phyloP scores from a whole-genome alignment of 2,329 filamentous ascomycete genomes.

The Truncatella angustata region DNA sequence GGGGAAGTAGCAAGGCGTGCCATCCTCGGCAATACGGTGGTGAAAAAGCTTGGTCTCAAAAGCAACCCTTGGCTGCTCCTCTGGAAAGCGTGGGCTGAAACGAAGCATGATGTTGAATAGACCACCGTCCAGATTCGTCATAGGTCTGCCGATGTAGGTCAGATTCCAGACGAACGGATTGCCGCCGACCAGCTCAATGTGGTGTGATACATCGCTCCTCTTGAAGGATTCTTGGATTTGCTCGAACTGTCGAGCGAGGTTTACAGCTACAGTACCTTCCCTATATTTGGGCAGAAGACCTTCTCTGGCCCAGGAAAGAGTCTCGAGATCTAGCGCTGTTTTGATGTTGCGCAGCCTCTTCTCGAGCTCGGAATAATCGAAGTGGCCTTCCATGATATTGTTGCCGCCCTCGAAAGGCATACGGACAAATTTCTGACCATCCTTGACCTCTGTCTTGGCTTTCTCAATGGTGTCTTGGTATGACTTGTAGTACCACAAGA shows the following conservation, averaged over 20 bases:
- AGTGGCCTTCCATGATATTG: slow-evolving; percentile 85
- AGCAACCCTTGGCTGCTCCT: slow-evolving; percentile 80
- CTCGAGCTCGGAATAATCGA: slow-evolving; percentile 75
- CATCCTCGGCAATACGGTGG: slow-evolving; percentile 77
- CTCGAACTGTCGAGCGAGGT: slow-evolving; percentile 79
- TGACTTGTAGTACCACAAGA: slow-evolving; percentile 93
- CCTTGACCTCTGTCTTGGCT: slow-evolving; percentile 61
- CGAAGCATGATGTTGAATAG: slow-evolving; percentile 78
- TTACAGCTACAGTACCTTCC: slow-evolving; percentile 75
- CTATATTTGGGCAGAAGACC: slow-evolving; percentile 62
- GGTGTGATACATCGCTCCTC: slow-evolving; percentile 67
- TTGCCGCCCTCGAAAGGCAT: slow-evolving; percentile 82
- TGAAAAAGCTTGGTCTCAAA: slow-evolving; percentile 85
- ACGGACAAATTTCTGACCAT: slow-evolving; percentile 63
- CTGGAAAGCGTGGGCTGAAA: slow-evolving; percentile 82
- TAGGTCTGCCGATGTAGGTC: slow-evolving; percentile 86
- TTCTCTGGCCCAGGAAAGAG: slow-evolving; percentile 66
- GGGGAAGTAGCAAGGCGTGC: slow-evolving; percentile 79
- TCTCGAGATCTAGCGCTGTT: slow-evolving; percentile 69
- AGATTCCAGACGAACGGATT: slow-evolving; percentile 90
- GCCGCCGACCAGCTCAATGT: slow-evolving; percentile 71
- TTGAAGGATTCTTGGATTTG: slow-evolving; percentile 78
- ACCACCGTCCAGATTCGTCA: slow-evolving; percentile 91
- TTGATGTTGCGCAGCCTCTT: slow-evolving; percentile 68
- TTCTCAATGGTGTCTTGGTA: slow-evolving; percentile 72